Conservation (phyloP, 176 grass and related monocot genomes). For the Microstegium vimineum region DNA sequence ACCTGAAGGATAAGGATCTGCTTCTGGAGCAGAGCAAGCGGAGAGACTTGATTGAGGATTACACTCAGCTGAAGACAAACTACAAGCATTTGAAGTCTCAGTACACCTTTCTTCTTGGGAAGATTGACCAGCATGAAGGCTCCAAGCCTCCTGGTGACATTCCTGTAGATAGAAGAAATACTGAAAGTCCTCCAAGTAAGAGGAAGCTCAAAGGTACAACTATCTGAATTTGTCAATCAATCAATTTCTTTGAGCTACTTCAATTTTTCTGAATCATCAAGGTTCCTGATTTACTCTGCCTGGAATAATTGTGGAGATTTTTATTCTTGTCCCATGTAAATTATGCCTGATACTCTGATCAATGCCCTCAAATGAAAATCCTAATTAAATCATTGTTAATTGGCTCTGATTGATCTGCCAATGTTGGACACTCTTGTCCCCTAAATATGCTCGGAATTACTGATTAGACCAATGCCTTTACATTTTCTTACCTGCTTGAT, state of each 20-base stretch:
- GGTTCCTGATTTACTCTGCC: background rate
- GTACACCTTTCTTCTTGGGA: slow-evolving; percentile 58
- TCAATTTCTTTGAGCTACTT: slow-evolving; percentile 21
- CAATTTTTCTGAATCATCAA: background rate
- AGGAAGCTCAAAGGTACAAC: slow-evolving; percentile 50
- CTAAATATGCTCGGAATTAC: slow-evolving; percentile 7
- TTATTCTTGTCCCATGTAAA: background rate
- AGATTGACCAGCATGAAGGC: slow-evolving; percentile 39
- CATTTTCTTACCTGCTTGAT: slow-evolving; percentile 1
- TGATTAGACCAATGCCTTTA: background rate
- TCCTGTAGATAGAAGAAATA: slow-evolving; percentile 9
- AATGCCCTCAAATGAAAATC: background rate
- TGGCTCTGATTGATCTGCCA: background rate
- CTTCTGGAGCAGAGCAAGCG: slow-evolving; percentile 55
- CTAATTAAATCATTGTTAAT: background rate
- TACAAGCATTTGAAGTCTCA: slow-evolving; percentile 70
- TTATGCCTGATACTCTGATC: background rate
- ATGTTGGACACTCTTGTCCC: background rate
- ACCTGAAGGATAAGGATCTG: slow-evolving; percentile 55
- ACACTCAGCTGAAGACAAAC: slow-evolving; percentile 38
- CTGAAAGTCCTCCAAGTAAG: slow-evolving; percentile 41
- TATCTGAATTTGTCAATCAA: background rate
- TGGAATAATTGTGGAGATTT: background rate
- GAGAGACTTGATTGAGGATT: slow-evolving; percentile 37
- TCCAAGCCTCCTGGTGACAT: slow-evolving; percentile 19